Percentiles rank a stretch among this genome's conserved stretches.
Evolutionary conservation across 495 filamentous ascomycete genomes (phyloP).

Genomic region (Jackrogersella minutella): DNA sequence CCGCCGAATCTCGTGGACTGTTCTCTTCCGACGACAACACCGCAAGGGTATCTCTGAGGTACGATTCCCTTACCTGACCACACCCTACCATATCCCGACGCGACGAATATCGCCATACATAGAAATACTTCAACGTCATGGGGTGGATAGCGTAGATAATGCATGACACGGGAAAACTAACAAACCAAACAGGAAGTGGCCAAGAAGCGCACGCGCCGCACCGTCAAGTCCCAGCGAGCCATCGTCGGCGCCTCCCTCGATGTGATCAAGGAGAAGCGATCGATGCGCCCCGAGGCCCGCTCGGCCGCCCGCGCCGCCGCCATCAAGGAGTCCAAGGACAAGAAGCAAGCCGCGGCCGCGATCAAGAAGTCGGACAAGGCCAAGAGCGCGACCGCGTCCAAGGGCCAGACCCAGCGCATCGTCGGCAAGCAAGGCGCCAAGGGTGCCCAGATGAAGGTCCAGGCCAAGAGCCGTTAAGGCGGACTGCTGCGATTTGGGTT

Average conservation of each 20-base stretch:
- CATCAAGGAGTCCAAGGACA: slow-evolving; percentile 96
- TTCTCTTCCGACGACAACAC: slow-evolving; percentile 96
- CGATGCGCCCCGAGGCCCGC: slow-evolving; percentile 91
- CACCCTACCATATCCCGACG: slow-evolving; percentile 1
- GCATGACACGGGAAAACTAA: slow-evolving; percentile 50
- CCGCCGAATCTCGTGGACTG: slow-evolving; percentile 97
- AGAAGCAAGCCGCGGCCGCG: slow-evolving; percentile 84
- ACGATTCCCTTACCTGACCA: slow-evolving; percentile 57
- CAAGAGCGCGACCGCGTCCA: slow-evolving; percentile 82
- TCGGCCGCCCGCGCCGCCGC: slow-evolving; percentile 87
- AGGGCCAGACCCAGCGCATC: slow-evolving; percentile 80
- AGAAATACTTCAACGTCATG: background rate
- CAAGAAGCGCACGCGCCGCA: slow-evolving; percentile 99
- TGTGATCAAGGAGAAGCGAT: slow-evolving; percentile 98
- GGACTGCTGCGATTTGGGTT: background rate
- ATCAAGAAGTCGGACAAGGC: slow-evolving; percentile 99
- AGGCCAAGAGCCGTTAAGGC: slow-evolving; percentile 85
- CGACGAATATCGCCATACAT: slow-evolving; percentile 25
- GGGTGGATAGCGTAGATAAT: no score
- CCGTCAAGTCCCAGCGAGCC: slow-evolving; percentile 97
- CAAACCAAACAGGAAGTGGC: slow-evolving; percentile 82
- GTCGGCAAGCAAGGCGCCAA: slow-evolving; percentile 96
- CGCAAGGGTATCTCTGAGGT: slow-evolving; percentile 99
- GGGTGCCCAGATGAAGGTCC: slow-evolving; percentile 85
- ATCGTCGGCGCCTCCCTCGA: slow-evolving; percentile 99